Base-by-base conservation (phyloP, 768 basidiomycete genomes). In the Russula ochroleuca region DNA sequence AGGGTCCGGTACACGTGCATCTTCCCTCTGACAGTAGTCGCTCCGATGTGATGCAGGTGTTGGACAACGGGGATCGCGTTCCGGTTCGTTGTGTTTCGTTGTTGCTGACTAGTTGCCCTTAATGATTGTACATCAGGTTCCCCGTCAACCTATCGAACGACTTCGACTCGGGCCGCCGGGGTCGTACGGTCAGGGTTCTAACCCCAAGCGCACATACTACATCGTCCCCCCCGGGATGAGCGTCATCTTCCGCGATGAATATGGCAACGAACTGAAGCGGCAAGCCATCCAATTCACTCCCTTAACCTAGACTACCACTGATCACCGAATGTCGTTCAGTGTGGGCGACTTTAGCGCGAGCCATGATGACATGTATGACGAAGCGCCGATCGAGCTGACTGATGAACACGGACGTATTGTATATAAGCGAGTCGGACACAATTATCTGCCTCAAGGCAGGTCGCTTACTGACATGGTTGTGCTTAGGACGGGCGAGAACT, bases 191-290 rank as follows among this genome's bases (percentile, higher is more conserved):
- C 64, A 40, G 25, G 28, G 5, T 11, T 28, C 48, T 8, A 59
- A 57, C 17, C 17, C 35, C 8, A 41, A 67, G 31, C 68, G 66
- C 14, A 68, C 68, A 3, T 68, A 53, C 59, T 68, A 68, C 59
- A 59, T 68, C 51, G 54, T 68, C 21, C 68, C 68, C 1, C 68
- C 68, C 2, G 68, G 68, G n/a, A 68, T 68, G 68, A 67, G 45
- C 21, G 68, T 67, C 31, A 67, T 68, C 23, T 68, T 68, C 49
- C 57, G 55, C 28, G 68, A 68, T 41, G 68, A 68, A 43, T 23
- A 33, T 38, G 68, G 68, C 23, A 63, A 61, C 33, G 68, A 68
- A 37, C 48, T 68, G 25, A 59, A 50, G 45, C 62, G 68, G 68
- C 61, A 61, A 41, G 65, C 28, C 23, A 9, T 5, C n/a, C 23